These are phyloP conservation scores for Maudiozyma barnettii DNA, from an alignment of 805 yeast genomes.

Conservation along the genomic window DNA sequence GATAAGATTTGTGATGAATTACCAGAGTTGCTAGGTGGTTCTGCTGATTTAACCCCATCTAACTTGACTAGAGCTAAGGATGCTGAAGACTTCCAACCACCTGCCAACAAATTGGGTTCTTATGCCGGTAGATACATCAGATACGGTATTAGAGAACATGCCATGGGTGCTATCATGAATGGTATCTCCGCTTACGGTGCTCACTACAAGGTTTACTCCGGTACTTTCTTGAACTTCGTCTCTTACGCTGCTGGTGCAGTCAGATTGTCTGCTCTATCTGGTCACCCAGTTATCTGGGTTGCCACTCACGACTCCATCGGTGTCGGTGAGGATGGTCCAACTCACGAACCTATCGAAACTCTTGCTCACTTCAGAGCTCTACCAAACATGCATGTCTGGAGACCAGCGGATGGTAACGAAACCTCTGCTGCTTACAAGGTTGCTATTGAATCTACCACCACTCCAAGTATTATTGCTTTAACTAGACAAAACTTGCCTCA, in stretches of 20 bases:
- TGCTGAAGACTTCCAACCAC: constrained; percentile 90
- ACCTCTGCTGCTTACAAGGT: constrained; percentile 71
- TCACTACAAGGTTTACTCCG: constrained; percentile 86
- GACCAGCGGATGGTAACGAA: constrained; percentile 92
- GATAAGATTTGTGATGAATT: constrained; percentile 48
- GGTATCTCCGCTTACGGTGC: constrained; percentile 90
- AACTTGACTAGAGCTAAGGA: constrained; percentile 84
- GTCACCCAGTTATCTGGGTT: constrained; percentile 77
- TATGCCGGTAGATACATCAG: constrained; percentile 89
- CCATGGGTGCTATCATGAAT: constrained; percentile 96
- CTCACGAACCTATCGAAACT: constrained; percentile 88
- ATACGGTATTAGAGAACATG: constrained; percentile 98
- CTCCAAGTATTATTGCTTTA: constrained; percentile 69
- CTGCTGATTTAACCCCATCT: constrained; percentile 96
- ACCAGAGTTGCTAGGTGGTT: constrained; percentile 94
- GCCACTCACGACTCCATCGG: constrained; percentile 90
- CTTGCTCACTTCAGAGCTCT: constrained; percentile 77
- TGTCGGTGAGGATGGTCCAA: constrained; percentile 89
- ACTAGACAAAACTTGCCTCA: constrained; percentile 89
- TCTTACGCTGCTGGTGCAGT: constrained; percentile 82
- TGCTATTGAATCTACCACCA: constrained; percentile 49
- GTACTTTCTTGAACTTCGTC: constrained; percentile 94
- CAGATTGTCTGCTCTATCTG: constrained; percentile 74
- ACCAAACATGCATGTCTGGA: constrained; percentile 79
- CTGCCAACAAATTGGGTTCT: constrained; percentile 66